These are phyloP conservation scores for Sutorius australiensis DNA, from an alignment of 768 basidiomycete species.

Conservation along the genomic window DNA sequence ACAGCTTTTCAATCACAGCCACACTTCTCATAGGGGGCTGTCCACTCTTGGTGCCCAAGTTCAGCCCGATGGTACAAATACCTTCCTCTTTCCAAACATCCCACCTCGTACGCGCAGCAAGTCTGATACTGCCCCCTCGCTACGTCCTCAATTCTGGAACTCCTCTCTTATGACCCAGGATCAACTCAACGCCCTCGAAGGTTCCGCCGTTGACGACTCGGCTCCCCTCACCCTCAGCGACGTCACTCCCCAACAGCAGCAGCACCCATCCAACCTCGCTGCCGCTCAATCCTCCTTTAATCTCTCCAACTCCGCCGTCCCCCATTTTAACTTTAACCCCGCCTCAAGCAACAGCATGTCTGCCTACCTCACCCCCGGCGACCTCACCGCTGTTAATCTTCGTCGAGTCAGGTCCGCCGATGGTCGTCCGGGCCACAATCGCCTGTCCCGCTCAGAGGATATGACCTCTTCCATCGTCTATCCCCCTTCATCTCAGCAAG, in stretches of 20 bases:
- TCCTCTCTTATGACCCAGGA: slow-evolving; percentile 36
- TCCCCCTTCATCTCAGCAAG: slow-evolving; percentile 38
- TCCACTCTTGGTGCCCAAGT: slow-evolving; percentile 32
- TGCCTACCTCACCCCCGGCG: slow-evolving; percentile 37
- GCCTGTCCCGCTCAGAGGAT: slow-evolving; percentile 64
- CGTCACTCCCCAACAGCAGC: slow-evolving; percentile 26
- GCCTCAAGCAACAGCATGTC: slow-evolving; percentile 33
- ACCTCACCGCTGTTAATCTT: slow-evolving; percentile 31
- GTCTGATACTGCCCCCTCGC: slow-evolving; percentile 49
- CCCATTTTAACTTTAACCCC: slow-evolving; percentile 36
- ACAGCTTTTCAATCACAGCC: slow-evolving; percentile 35
- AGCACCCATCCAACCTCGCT: slow-evolving; percentile 22
- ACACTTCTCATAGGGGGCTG: slow-evolving; percentile 35
- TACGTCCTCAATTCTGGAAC: slow-evolving; percentile 55
- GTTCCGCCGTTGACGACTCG: slow-evolving; percentile 39
- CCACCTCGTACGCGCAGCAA: slow-evolving; percentile 52
- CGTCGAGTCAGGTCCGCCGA: slow-evolving; percentile 50
- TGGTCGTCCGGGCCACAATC: slow-evolving; percentile 41
- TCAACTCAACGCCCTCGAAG: slow-evolving; percentile 32
- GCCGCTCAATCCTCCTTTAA: slow-evolving; percentile 28
- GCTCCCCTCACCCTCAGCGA: slow-evolving; percentile 28
- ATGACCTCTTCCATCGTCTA: slow-evolving; percentile 34
- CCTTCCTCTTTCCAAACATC: slow-evolving; percentile 36
- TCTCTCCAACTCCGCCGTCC: slow-evolving; percentile 21
- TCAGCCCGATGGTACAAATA: slow-evolving; percentile 36